A percentile compares a stretch with the other conserved stretches of the same genome.
Evolutionary conservation across 345 rosid species (phyloP).

Genomic region (Eucalyptus shirleyi): DNA sequence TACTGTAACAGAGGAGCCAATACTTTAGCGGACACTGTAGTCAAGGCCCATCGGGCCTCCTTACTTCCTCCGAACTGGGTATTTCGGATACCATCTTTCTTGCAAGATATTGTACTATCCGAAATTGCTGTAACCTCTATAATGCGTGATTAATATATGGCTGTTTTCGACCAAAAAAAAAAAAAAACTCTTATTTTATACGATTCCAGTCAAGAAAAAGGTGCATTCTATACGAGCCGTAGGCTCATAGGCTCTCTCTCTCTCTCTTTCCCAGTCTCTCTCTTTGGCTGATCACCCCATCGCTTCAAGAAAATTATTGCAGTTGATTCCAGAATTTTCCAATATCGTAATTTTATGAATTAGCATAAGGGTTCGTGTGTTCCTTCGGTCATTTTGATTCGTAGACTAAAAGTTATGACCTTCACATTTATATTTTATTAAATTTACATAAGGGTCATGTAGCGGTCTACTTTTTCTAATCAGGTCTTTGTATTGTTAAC

Average conservation of each 20-base stretch:
- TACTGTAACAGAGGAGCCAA: too few species aligned
- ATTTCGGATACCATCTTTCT: too few species aligned
- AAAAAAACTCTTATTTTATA: background rate
- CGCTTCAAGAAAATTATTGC: background rate
- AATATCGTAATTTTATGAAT: background rate
- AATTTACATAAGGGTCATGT: background rate
- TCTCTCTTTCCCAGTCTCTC: background rate
- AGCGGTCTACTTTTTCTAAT: background rate
- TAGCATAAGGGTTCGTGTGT: background rate
- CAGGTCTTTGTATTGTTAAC: background rate
- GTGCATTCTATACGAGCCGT: background rate
- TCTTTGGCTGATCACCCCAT: background rate
- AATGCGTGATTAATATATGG: too few species aligned
- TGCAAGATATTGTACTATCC: too few species aligned
- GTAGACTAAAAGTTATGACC: background rate
- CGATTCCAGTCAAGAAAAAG: background rate
- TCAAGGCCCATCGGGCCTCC: too few species aligned
- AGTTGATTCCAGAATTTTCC: background rate
- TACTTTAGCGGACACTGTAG: too few species aligned
- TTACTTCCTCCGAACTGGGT: too few species aligned
- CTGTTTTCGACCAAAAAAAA: too few species aligned
- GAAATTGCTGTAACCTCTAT: too few species aligned
- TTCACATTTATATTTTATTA: background rate
- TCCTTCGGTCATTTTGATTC: background rate
- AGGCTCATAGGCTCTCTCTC: background rate